Conservation (phyloP, 805 yeast species). For the Groenewaldozyma tartarivorans region DNA sequence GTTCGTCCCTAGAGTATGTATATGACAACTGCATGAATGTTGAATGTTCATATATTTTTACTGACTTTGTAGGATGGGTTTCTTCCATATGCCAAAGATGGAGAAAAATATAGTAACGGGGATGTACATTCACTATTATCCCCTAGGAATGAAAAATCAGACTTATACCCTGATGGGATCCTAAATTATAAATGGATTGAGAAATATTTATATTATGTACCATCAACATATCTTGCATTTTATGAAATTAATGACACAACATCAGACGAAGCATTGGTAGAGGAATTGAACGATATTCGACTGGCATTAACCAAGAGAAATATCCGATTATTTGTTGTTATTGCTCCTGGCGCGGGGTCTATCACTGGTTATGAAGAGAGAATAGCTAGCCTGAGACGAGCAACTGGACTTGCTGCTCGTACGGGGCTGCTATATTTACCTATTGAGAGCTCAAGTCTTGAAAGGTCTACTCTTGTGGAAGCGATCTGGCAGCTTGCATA, state of each 20-base stretch:
- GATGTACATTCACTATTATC: conserved; percentile 30
- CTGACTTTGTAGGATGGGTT: not conserved
- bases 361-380: conserved; percentile 21
- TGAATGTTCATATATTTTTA: not conserved
- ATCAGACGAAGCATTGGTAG: conserved; percentile 21
- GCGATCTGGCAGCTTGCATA: conserved; percentile 31
- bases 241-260: conserved; percentile 28
- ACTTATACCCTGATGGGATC: conserved; percentile 33
- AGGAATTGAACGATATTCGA: conserved; percentile 16
- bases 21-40: not conserved
- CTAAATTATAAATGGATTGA: conserved; percentile 43
- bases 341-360: conserved; percentile 13
- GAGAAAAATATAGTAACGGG: conserved; percentile 6
- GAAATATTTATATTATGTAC: conserved; percentile 40
- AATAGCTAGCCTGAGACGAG: conserved; percentile 30
- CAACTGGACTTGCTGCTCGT: conserved; percentile 35
- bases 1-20: not conserved
- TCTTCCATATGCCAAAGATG: not conserved
- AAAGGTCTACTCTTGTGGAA: conserved; percentile 32
- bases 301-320: conserved; percentile 10
- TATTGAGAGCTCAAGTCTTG: conserved; percentile 31
- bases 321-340: conserved; percentile 16
- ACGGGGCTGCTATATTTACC: conserved; percentile 38
- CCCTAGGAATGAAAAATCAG: conserved; percentile 35
- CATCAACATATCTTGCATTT: conserved; percentile 39